Conservation (phyloP, 2,329 filamentous ascomycete genomes). For the Aspergillus neoniger region DNA sequence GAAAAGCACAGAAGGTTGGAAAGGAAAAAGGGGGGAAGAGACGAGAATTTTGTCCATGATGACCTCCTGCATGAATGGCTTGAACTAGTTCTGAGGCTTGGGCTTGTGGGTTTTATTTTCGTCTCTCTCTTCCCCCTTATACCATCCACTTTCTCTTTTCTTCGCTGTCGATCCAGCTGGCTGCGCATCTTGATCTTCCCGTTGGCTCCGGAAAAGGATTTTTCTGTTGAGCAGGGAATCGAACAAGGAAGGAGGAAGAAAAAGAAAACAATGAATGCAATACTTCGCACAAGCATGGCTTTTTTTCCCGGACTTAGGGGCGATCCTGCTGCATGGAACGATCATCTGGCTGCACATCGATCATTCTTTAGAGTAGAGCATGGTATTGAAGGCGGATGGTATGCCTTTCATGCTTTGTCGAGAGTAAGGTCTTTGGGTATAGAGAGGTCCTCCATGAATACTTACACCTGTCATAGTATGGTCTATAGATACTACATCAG, state of each 20-base stretch:
- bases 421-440: background rate
- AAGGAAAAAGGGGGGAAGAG: background rate
- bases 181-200: constrained; percentile 1
- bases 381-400: background rate
- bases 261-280: background rate
- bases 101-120: background rate
- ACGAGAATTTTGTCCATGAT: background rate
- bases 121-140: background rate
- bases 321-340: background rate
- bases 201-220: background rate
- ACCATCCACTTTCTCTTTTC: background rate
- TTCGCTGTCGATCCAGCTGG: background rate
- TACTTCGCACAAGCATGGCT: background rate
- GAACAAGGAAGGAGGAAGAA: background rate
- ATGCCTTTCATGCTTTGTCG: background rate
- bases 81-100: constrained; percentile 4
- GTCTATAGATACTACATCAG: background rate
- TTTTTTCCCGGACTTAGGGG: background rate
- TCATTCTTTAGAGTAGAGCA: background rate
- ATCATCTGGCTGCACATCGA: background rate
- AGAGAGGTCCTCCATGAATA: background rate
- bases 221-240: background rate
- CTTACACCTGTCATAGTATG: background rate
- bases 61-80: constrained; percentile 2
- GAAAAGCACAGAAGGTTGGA: background rate